Evolutionary conservation across 208 protist genomes (phyloP).

Genomic region (Borovskyia barvae): DNA sequence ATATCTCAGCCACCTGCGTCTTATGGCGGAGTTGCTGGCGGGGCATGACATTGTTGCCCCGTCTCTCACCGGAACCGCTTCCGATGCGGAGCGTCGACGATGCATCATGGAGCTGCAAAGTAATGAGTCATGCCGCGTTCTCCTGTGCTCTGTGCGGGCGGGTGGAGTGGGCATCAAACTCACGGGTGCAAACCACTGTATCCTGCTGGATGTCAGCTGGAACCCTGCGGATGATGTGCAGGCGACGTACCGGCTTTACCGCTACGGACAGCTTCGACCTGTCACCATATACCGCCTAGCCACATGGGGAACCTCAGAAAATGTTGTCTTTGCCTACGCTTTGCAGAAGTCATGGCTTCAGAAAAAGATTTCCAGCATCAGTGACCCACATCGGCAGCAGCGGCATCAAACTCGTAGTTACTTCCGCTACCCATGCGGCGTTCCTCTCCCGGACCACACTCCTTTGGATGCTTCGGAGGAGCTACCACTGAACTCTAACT

Average conservation of each 20-base stretch:
- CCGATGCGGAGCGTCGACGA: slow-evolving; percentile 38
- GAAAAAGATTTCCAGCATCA: slow-evolving; percentile 78
- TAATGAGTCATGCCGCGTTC: slow-evolving; percentile 34
- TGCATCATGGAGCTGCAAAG: slow-evolving; percentile 70
- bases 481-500: not conserved
- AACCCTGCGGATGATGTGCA: slow-evolving; percentile 90
- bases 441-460: slow-evolving; percentile 30
- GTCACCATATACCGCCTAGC: slow-evolving; percentile 94
- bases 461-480: not conserved
- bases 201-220: slow-evolving; percentile 95
- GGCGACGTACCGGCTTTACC: slow-evolving; percentile 93
- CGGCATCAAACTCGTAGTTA: slow-evolving; percentile 71
- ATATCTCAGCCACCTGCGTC: slow-evolving; percentile 59
- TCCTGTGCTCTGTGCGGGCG: slow-evolving; percentile 92
- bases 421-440: slow-evolving; percentile 65
- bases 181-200: slow-evolving; percentile 88
- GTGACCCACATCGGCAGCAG: slow-evolving; percentile 70
- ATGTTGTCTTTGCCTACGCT: slow-evolving; percentile 88
- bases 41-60: slow-evolving; percentile 18
- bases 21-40: slow-evolving; percentile 39
- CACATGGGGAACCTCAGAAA: slow-evolving; percentile 90
- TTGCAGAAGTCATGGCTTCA: slow-evolving; percentile 87
- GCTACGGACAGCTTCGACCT: slow-evolving; percentile 90
- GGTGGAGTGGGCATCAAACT: slow-evolving; percentile 94
- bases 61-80: slow-evolving; percentile 43